Evolutionary conservation across 306 rosid species (phyloP), one percentile per base, ranked within the genome.

Genomic region (Begonia fuchsioides): DNA sequence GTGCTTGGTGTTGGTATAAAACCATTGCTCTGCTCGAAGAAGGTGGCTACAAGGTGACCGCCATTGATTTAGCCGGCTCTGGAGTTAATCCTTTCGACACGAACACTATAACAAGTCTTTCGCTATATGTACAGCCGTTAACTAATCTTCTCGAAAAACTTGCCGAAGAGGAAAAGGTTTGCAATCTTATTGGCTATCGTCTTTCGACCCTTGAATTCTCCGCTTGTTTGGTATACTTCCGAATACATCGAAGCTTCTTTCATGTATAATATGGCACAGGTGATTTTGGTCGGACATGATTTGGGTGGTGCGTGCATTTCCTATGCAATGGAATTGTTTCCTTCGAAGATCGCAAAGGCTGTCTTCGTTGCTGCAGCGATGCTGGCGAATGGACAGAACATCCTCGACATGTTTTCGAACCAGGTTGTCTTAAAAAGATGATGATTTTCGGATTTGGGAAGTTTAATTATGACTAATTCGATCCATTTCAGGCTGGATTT

Each of bases 1-100:
- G 98, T 58, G 98, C 98, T 12, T 90, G 98, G 98, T 90, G 98
- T 73, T 90, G 98, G 98, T 90, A 90, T 70, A 90, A 90, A 77
- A 81, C 98, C 45, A 90, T 90, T 54, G 94, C 98, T 32, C 94
- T 85, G 61, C 68, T 90, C 20, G 98, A 85, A 73, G 96, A 90
- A 63, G 76, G 67, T 26, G 94, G 98, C 64, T 90, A 68, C 59
- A 79, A 71, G 65, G 98, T 80, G 11, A 51, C 85, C 55, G 98
- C 96, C 45, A 63, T 90, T 60, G 96, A 90, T 63, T 82, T 90
- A 63, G 76, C 93, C 40, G 98, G 98, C 52, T 85, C 93, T 32
- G 98, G 98, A 60, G 84, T 82, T 64, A 80, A 82, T 77, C 62
- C 78, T 12, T 85, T 62, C 53, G 94, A 90, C 50, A 52, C 94